These are phyloP conservation scores for Aspergillus flavus DNA, from an alignment of 2,329 filamentous ascomycete genomes.

Conservation along the genomic window DNA sequence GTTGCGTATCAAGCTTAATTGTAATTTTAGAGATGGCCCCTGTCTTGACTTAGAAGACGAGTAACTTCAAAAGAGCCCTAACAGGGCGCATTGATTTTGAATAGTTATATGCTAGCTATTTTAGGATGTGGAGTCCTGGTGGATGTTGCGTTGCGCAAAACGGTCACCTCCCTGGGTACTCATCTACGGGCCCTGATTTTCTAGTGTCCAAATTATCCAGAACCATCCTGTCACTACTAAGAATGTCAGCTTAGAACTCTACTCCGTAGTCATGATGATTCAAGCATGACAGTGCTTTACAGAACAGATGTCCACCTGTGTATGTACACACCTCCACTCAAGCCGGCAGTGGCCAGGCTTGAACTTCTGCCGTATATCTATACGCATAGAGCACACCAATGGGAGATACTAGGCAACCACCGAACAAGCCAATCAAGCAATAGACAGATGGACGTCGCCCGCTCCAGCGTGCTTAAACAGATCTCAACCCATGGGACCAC, in stretches of 20 bases:
- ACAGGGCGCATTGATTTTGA: rapidly evolving
- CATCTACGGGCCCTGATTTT: background rate
- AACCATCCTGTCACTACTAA: background rate
- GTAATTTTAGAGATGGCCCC: background rate
- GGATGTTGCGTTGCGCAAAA: background rate
- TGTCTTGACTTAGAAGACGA: background rate
- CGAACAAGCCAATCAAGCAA: no score
- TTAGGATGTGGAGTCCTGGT: background rate
- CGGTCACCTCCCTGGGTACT: background rate
- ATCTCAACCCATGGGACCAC: no score
- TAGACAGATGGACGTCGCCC: no score
- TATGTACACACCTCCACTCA: no score
- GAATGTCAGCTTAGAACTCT: background rate
- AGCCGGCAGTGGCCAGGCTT: no score
- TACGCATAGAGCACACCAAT: no score
- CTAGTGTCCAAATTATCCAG: background rate
- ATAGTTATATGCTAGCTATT: background rate
- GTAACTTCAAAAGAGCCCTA: background rate
- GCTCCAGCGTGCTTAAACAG: no score
- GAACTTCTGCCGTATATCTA: no score
- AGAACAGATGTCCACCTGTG: no score
- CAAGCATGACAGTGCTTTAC: no score
- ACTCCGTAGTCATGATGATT: no score
- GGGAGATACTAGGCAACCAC: no score
- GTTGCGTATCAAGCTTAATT: background rate